Base-by-base conservation (phyloP, 2,329 filamentous ascomycete species). In the Hypoxylon sp. region DNA sequence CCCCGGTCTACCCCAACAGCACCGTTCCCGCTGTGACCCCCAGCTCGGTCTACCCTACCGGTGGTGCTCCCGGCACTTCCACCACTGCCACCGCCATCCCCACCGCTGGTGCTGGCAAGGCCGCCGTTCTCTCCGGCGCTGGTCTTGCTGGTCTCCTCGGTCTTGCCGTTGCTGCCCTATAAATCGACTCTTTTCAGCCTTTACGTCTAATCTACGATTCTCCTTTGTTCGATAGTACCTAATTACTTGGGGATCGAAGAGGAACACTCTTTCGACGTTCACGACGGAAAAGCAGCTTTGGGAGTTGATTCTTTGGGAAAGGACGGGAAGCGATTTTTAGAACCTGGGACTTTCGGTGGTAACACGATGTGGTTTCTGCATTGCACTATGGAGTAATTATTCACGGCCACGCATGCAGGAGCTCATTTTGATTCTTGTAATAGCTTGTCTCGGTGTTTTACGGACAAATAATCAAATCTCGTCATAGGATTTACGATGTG, bases 71-170 rank as follows among this genome's bases (percentile, higher is more conserved):
- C 50, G 62, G 57, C 60, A 63, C 69, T 61, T 63, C 66, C 55
- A 63, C 65, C 37, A 50, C 59, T 35, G 34, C 40, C 9, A 62
- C 67, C 58, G 44, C 71, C 44, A 70, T 78, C 61, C 73, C 78
- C 63, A 79, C 81, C 47, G 79, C 77, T 58, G 79, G 77, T 72
- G 82, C 81, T 59, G 78, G 74, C 75, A 82, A 80, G 76, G 72
- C 72, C 60, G 77, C 77, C 61, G 78, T 74, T 65, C 70, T 83
- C 63, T 83, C 81, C 30, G 82, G 80, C 58, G 83, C 78, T 55
- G 80, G 75, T 62, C 78, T 86, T 63, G 82, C 80, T 63, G 82
- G 78, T 76, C 69, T 84, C 62, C 74, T 85, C 69, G 83, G 78
- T 67, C 69, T 85, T 55, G 81, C 79, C 67, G 82, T 80, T 69